Percentiles rank a stretch among this genome's conserved stretches.
Conservation (phyloP, 108 stramenopile species). For the Nitzschia palea region DNA sequence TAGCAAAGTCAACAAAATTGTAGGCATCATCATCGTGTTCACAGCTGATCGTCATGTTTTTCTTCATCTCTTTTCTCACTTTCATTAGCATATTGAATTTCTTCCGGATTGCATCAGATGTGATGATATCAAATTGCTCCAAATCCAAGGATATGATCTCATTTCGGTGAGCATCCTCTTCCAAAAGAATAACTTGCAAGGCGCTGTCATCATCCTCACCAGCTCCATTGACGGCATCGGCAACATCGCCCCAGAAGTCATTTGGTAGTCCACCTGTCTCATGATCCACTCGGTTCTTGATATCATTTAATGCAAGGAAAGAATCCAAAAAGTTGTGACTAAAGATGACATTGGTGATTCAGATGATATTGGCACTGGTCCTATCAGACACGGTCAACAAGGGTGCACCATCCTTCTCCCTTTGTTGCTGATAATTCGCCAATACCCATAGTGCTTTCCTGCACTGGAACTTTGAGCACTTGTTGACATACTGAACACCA, state of each 20-base stretch:
- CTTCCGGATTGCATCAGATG: not conserved
- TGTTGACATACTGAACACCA: no score
- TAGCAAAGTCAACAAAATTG: conserved; percentile 11
- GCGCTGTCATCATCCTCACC: not conserved
- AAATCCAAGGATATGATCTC: not conserved
- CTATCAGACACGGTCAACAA: no score
- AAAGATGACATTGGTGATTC: not conserved
- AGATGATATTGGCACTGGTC: not conserved
- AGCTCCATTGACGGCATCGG: not conserved
- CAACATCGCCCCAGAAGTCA: not conserved
- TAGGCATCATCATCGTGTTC: conserved; percentile 3
- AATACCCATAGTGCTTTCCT: no score
- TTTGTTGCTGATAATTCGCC: no score
- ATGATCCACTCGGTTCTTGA: not conserved
- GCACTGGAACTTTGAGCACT: no score
- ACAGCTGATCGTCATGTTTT: conserved; percentile 3
- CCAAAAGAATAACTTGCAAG: not conserved
- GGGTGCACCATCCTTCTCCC: no score
- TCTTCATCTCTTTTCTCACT: not conserved
- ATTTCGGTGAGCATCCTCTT: not conserved
- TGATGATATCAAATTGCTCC: not conserved
- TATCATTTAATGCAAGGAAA: not conserved
- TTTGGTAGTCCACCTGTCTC: not conserved
- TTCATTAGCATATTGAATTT: not conserved
- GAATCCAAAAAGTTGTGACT: not conserved